Evolutionary conservation across 768 basidiomycete genomes (phyloP).

Genomic region (Russula brevipes): DNA sequence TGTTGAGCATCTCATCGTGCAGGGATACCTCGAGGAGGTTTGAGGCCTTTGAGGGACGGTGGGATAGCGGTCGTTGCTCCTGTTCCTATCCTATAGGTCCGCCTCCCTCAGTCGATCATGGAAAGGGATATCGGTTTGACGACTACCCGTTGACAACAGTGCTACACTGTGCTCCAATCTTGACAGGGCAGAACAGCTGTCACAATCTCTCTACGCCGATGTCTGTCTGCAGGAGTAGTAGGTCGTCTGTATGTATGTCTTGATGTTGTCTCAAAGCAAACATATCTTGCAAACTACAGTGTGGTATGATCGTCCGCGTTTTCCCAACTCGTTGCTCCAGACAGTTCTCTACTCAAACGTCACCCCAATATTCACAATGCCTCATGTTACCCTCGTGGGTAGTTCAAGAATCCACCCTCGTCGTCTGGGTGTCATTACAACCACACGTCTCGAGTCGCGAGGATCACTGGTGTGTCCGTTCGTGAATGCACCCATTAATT

Average conservation of each 20-base stretch:
- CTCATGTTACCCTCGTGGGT: no score
- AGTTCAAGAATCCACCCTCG: background rate
- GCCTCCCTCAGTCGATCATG: background rate
- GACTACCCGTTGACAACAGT: no score
- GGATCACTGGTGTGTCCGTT: background rate
- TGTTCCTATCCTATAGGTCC: background rate
- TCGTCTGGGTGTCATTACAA: background rate
- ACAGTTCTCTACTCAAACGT: background rate
- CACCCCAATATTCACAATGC: background rate
- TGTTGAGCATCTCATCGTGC: conserved; percentile 90
- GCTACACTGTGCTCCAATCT: no score
- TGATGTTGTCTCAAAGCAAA: background rate
- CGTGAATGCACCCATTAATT: background rate
- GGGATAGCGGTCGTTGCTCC: no score
- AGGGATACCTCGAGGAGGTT: conserved; percentile 89
- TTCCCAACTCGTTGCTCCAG: background rate
- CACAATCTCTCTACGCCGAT: background rate
- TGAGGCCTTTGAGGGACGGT: conserved; percentile 27
- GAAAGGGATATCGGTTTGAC: no score
- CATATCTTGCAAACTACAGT: background rate
- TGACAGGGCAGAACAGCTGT: no score
- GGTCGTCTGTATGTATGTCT: no score
- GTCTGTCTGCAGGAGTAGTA: background rate
- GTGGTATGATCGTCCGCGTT: background rate
- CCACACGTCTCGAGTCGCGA: background rate